Base-by-base conservation (phyloP, 1,284 basidiomycete genomes). In the Paramarasmius palmivorus region DNA sequence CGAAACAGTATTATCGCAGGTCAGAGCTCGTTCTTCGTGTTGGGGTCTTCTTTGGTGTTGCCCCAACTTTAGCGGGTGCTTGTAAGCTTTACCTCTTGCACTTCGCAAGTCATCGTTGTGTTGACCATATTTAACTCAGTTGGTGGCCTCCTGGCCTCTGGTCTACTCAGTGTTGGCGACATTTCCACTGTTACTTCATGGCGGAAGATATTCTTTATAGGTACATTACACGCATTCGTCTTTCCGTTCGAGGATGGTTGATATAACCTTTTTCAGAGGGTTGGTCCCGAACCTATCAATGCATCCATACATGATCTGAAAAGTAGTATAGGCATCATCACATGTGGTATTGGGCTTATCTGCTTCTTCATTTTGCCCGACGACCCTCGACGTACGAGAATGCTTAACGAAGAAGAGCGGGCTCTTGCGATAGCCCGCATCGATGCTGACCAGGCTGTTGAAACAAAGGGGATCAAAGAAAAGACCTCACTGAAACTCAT, bases 161-260 rank as follows among this genome's bases (percentile, higher is more conserved):
- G 73, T 14, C 61, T 76, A 10, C 60, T 75, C 15, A 61, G 64
- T 1, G 49, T 74, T 6, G 54, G 59, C 15, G 65, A 73, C 52
- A 68, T 76, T 25, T 71, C 72, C 0, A 50, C 56, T 1, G 65
- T 75, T 6, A 65, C 58, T 20, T 64, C 66, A 15, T 75, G 74
- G 74, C 60, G 74, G 15, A 76, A 76, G 61, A 74, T 75, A 38
- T 74, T 76, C 56, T 61, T 74, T 12, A 57, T 74, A 29, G 73
- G 73, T 70, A 55, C 23, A 42, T 42, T 48, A 37, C 14, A 9
- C 14, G 38, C 12, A 20, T 20, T 41, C 34, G 5, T n/a, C 37
- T 49, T 20, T 15, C 10, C 5, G 20, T 2, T 14, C 5, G 25
- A 12, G n/a, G 25, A 2, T 42, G n/a, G 17, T 32, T 40, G 32